These are phyloP conservation scores for Cyberlindnera saturnus DNA, from an alignment of 805 yeast genomes.

Conservation along the genomic window DNA sequence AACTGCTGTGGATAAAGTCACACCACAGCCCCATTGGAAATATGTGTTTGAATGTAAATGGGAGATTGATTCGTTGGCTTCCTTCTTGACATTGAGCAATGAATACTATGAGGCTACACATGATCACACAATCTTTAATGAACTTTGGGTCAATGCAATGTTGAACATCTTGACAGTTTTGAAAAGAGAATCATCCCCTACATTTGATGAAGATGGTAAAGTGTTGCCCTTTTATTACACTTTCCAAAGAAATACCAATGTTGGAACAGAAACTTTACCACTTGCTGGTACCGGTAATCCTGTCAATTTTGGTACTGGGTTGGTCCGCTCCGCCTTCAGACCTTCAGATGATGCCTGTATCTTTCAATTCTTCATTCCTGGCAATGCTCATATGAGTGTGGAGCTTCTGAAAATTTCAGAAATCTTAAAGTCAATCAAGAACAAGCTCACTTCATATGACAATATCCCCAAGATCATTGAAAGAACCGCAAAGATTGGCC, in stretches of 20 bases:
- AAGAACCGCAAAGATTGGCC: constrained; percentile 32
- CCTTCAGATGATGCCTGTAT: constrained; percentile 86
- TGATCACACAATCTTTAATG: constrained; percentile 39
- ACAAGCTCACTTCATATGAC: constrained; percentile 10
- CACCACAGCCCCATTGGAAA: constrained; percentile 64
- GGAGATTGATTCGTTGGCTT: constrained; percentile 81
- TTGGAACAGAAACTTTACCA: constrained; percentile 78
- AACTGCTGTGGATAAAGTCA: constrained; percentile 56
- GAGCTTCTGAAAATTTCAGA: constrained; percentile 43
- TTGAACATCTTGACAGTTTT: constrained; percentile 46
- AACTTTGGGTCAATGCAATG: constrained; percentile 55
- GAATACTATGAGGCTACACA: constrained; percentile 57
- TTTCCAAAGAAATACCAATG: constrained; percentile 67
- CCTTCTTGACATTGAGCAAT: constrained; percentile 68
- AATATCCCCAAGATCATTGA: constrained; percentile 27
- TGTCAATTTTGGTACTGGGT: constrained; percentile 60
- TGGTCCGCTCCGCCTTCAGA: constrained; percentile 77
- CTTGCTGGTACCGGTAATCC: constrained; percentile 82
- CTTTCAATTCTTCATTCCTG: constrained; percentile 79
- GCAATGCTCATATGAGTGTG: constrained; percentile 68
- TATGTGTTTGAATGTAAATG: constrained; percentile 84
- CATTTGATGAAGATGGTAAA: constrained; percentile 40
- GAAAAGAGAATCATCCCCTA: constrained; percentile 53
- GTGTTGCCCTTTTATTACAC: constrained; percentile 48
- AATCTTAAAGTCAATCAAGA: constrained; percentile 19